These are phyloP conservation scores for Aspergillus sp. DNA, from an alignment of 2,329 filamentous ascomycete species.

Conservation along the genomic window DNA sequence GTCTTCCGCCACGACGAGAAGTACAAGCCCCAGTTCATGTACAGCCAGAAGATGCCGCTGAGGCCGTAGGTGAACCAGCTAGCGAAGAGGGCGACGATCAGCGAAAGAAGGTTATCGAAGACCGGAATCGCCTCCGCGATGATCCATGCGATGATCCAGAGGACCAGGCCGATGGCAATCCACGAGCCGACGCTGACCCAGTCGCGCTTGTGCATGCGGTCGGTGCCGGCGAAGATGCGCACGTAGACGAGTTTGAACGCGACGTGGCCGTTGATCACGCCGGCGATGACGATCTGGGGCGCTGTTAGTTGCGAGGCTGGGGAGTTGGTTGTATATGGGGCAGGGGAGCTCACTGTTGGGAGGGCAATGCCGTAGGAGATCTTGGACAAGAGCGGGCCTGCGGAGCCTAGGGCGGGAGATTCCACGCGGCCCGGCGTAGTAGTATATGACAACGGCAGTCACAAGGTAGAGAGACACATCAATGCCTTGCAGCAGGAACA, in stretches of 20 bases:
- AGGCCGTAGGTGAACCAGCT: constrained; percentile 54
- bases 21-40: constrained; percentile 25
- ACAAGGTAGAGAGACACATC: constrained; percentile 56
- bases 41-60: constrained; percentile 30
- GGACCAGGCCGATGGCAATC: constrained; percentile 45
- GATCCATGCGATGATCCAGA: constrained; percentile 56
- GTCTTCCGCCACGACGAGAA: constrained; percentile 24
- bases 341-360: constrained; percentile 42
- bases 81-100: constrained; percentile 54
- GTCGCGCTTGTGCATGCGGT: constrained; percentile 45
- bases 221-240: constrained; percentile 52
- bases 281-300: constrained; percentile 59
- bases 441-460: constrained; percentile 59
- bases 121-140: constrained; percentile 61
- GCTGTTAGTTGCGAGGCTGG: too few relatives aligned
- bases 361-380: constrained; percentile 59
- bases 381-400: constrained; percentile 48
- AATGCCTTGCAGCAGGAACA: constrained; percentile 51
- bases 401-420: constrained; percentile 58
- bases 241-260: constrained; percentile 58
- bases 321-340: neutral
- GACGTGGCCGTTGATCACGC: constrained; percentile 60
- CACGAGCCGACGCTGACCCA: constrained; percentile 47
- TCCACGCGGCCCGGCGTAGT: constrained; percentile 55
- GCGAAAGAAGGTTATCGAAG: constrained; percentile 57